Evolutionary conservation across 2,329 filamentous ascomycete genomes (phyloP).

Genomic region (Venturia asperata): DNA sequence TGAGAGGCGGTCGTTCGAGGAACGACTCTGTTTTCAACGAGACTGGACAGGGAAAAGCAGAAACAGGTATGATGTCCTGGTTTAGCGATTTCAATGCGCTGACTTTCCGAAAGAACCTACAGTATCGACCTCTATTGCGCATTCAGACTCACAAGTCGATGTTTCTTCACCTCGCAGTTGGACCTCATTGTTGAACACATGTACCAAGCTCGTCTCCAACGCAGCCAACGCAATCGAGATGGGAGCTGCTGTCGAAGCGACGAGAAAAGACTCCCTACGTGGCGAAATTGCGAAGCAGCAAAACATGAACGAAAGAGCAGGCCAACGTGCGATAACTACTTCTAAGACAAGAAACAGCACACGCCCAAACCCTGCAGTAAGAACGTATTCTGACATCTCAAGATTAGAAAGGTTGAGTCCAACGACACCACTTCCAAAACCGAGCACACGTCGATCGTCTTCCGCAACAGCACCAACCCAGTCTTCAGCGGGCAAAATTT

Average conservation of each 20-base stretch:
- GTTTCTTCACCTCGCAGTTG: conserved; percentile 8
- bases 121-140: background rate
- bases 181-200: conserved; percentile 3
- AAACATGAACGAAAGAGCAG: background rate
- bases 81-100: background rate
- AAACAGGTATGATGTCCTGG: background rate
- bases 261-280: background rate
- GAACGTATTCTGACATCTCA: background rate
- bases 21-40: background rate
- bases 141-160: background rate
- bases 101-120: background rate
- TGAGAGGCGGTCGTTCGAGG: background rate
- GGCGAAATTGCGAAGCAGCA: background rate
- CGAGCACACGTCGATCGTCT: conserved; percentile 1
- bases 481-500: background rate
- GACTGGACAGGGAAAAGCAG: background rate
- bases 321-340: background rate
- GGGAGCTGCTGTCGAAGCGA: conserved; percentile 10
- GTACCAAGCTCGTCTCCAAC: conserved; percentile 11
- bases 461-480: conserved; percentile 3
- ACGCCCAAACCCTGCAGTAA: background rate
- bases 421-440: background rate
- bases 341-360: background rate
- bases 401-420: background rate
- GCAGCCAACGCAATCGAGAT: conserved; percentile 12